These are phyloP conservation scores for Lyophyllum shimeji DNA, from an alignment of 768 basidiomycete species.

Conservation along the genomic window DNA sequence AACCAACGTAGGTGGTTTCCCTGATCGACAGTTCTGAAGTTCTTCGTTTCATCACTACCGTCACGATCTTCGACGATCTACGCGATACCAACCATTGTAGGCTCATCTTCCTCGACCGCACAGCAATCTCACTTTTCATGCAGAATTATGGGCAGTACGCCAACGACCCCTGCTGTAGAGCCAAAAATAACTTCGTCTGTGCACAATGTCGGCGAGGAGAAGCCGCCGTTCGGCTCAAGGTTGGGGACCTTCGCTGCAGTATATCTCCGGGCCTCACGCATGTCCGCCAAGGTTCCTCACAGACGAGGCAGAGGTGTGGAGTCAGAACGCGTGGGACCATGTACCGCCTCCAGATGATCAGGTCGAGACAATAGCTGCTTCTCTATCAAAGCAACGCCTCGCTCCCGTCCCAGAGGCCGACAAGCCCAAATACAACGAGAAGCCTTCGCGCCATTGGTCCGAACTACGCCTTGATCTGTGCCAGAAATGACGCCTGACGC, in stretches of 20 bases:
- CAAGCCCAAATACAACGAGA: conserved; percentile 68
- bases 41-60: neutral
- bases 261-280: neutral
- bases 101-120: neutral
- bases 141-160: neutral
- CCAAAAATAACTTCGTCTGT: conserved; percentile 61
- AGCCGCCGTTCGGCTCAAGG: conserved; percentile 76
- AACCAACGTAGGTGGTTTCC: conserved; percentile 8
- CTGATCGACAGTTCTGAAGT: conserved; percentile 6
- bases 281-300: conserved; percentile 58
- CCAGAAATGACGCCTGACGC: conserved; percentile 10
- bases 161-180: neutral
- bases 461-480: conserved; percentile 13
- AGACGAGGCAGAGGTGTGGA: conserved; percentile 73
- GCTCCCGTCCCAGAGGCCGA: conserved; percentile 77
- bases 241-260: conserved; percentile 20
- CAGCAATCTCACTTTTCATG: neutral
- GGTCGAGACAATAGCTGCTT: conserved; percentile 63
- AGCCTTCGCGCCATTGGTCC: conserved; percentile 73
- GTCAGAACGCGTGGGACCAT: conserved; percentile 91
- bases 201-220: conserved; percentile 50
- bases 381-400: conserved; percentile 67
- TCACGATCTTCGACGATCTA: neutral
- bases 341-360: conserved; percentile 85
- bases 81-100: conserved; percentile 1